Base-by-base conservation (phyloP, 2,329 filamentous ascomycete species). In the Fusarium sp. region DNA sequence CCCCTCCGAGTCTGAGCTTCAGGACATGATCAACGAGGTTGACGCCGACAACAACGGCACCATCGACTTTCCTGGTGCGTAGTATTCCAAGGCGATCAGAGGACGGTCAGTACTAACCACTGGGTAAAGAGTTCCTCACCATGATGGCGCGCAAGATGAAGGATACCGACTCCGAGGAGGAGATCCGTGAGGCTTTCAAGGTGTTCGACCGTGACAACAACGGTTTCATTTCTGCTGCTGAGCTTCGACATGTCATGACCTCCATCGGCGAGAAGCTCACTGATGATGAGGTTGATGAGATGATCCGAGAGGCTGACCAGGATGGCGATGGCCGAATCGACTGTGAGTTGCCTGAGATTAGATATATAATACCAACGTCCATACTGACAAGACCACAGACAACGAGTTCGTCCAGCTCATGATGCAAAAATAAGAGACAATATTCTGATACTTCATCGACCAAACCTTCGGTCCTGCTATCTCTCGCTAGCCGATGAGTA, bases 141-240 rank as follows among this genome's bases (percentile, higher is more conserved):
- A 96, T 96, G 94, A 96, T 96, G 94, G 94, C 94, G 69, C 91
- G 94, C 81, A 96, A 96, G 87, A 96, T 96, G 94, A 96, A 96
- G 88, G 94, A 96, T 80, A 96, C 94, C 77, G 94, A 96, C 82
- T 96, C 93, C 55, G 94, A 96, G 85, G 94, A 96, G 85, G 94
- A 96, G 83, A 96, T 96, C 78, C 91, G 94, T 79, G 94, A 96
- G 84, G 93, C 93, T 20, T 96, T 96, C 90, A 95, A 95, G 89
- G 90, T 93, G 63, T 96, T 96, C 80, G 94, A 96, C 82, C 93
- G 94, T 79, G 94, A 96, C 81, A 96, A 96, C 88, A 96, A 96
- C 84, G 94, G 94, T 63, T 96, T 95, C 85, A 96, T 96, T 83
- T 96, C 94, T 32, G 94, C 94, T 70, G 94, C 94, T 63, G 94